A percentile compares a stretch with the other conserved stretches of the same genome.
Evolutionary conservation across 352 stramenopile genomes (phyloP).

Genomic region (Phytophthora rubi): DNA sequence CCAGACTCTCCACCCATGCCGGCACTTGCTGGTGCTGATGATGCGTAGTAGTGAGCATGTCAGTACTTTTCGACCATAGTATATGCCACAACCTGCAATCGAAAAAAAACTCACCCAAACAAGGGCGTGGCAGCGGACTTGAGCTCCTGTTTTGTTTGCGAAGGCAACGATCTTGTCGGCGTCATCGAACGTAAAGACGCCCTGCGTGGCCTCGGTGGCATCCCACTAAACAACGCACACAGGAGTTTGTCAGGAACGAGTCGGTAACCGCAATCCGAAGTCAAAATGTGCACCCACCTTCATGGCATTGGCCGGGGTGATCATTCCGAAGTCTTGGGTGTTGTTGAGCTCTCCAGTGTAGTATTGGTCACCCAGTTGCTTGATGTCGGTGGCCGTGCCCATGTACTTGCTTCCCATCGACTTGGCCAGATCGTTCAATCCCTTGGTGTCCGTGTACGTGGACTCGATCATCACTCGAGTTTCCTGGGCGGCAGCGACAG

Average conservation of each 20-base stretch:
- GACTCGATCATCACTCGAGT: conserved; percentile 25
- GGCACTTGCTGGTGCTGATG: conserved; percentile 30
- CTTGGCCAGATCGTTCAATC: conserved; percentile 26
- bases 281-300: conserved; percentile 16
- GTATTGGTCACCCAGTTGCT: conserved; percentile 21
- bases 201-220: conserved; percentile 23
- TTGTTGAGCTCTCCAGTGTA: conserved; percentile 24
- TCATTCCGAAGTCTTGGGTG: conserved; percentile 25
- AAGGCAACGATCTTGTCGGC: conserved; percentile 24
- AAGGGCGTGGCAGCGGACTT: conserved; percentile 27
- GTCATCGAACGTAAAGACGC: conserved; percentile 17
- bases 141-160: conserved; percentile 19
- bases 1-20: conserved; percentile 24
- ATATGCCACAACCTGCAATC: not conserved
- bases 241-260: not conserved
- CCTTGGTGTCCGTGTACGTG: conserved; percentile 28
- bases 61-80: not conserved
- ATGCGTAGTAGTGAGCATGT: not conserved
- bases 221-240: conserved; percentile 12
- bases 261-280: not conserved
- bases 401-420: conserved; percentile 22
- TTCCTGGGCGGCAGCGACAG: conserved; percentile 11
- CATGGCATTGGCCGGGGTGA: conserved; percentile 32
- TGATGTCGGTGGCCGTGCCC: conserved; percentile 26
- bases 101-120: conserved; percentile 23